Conservation (phyloP, 129 eudicot species). For the Solidago caesia region DNA sequence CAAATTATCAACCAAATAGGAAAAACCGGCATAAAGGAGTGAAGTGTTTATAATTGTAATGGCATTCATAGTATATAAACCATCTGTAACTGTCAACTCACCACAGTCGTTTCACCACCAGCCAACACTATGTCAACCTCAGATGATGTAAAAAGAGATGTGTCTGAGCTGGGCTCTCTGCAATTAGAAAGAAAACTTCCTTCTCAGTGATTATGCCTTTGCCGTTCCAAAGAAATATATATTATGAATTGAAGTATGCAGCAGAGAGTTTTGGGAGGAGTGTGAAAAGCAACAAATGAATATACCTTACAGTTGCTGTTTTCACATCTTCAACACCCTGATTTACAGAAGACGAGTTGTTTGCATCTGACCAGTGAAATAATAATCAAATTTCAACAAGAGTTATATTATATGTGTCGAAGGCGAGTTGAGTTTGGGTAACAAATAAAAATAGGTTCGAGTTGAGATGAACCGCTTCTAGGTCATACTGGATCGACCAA, state of each 20-base stretch:
- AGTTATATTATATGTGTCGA: background rate
- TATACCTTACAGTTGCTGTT: constrained; percentile 52
- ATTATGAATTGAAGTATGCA: background rate
- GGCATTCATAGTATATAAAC: constrained; percentile 9
- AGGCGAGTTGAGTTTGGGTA: background rate
- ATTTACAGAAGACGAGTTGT: constrained; percentile 40
- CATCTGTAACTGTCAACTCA: constrained; percentile 39
- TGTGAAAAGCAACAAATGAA: background rate
- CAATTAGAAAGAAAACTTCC: constrained; percentile 22
- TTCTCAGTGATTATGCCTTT: background rate
- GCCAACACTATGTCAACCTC: constrained; percentile 64
- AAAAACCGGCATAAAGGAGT: background rate
- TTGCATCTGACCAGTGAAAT: constrained; percentile 48
- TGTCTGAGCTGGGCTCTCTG: constrained; percentile 54
- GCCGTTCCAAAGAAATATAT: background rate
- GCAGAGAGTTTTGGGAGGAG: background rate
- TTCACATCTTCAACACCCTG: constrained; percentile 42
- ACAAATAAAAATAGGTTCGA: background rate
- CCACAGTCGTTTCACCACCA: constrained; percentile 78
- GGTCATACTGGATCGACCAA: background rate
- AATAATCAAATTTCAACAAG: constrained; percentile 12
- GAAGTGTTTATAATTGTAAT: background rate
- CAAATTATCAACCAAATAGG: background rate
- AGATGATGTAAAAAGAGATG: constrained; percentile 48
- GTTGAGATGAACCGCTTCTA: constrained; percentile 2